Percentiles rank a stretch among this genome's conserved stretches.
phyloP scores from a whole-genome alignment of 148 eudicot genomes.

The Chenopodium album region DNA sequence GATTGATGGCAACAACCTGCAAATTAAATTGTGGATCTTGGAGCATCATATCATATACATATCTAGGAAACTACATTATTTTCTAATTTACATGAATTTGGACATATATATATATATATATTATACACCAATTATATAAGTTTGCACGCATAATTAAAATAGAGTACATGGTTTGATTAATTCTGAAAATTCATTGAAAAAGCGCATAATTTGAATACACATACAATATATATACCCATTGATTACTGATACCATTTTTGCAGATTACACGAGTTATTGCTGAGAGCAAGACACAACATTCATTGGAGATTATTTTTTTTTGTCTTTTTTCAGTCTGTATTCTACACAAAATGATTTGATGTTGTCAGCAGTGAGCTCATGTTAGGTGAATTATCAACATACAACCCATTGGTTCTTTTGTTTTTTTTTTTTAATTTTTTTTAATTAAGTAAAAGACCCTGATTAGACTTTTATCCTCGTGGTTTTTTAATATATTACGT shows the following conservation, averaged over 20 bases:
- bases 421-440: no score
- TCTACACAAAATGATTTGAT: not conserved
- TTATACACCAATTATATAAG: not conserved
- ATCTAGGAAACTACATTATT: not conserved
- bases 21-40: not conserved
- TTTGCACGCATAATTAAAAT: not conserved
- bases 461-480: no score
- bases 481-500: no score
- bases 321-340: not conserved
- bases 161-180: not conserved
- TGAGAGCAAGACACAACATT: not conserved
- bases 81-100: not conserved
- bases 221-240: not conserved
- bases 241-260: not conserved
- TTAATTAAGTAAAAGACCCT: no score
- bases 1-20: not conserved
- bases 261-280: not conserved
- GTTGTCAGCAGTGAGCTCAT: conserved; percentile 8
- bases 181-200: not conserved
- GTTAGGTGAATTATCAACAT: not conserved
- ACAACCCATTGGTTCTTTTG: not conserved
- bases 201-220: not conserved
- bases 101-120: no score
- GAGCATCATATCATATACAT: not conserved
- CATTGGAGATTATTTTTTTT: not conserved